phyloP scores from a whole-genome alignment of 1,139 yeast genomes.

The Lodderomyces pseudojiufengensis region DNA sequence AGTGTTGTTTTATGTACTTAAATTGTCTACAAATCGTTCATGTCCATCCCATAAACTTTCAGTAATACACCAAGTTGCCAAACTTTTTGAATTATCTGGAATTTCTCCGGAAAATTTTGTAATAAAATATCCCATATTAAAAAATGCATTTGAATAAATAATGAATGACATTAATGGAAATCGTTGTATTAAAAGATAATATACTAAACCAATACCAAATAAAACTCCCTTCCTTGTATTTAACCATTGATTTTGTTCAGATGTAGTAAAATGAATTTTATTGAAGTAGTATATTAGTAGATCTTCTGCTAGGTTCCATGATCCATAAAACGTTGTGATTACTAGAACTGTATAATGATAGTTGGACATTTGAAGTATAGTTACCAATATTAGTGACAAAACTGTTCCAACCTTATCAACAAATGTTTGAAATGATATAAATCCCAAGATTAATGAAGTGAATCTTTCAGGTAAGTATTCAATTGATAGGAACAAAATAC shows the following conservation, averaged over 20 bases:
- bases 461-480: slow-evolving; percentile 28
- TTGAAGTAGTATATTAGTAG: slow-evolving; percentile 52
- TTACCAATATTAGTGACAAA: slow-evolving; percentile 37
- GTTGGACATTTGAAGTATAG: slow-evolving; percentile 27
- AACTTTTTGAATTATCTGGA: slow-evolving; percentile 28
- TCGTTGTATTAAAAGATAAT: slow-evolving; percentile 36
- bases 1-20: background rate
- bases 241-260: slow-evolving; percentile 51
- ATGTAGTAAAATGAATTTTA: slow-evolving; percentile 41
- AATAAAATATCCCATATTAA: slow-evolving; percentile 51
- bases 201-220: slow-evolving; percentile 56
- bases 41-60: slow-evolving; percentile 30
- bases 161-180: slow-evolving; percentile 47
- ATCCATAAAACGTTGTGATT: slow-evolving; percentile 45
- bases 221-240: slow-evolving; percentile 54
- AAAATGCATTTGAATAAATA: slow-evolving; percentile 54
- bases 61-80: slow-evolving; percentile 30
- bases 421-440: slow-evolving; percentile 42
- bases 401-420: slow-evolving; percentile 46
- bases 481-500: slow-evolving; percentile 16
- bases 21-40: slow-evolving; percentile 3
- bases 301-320: slow-evolving; percentile 42
- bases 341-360: slow-evolving; percentile 28
- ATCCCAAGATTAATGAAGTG: slow-evolving; percentile 41
- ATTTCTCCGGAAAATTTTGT: slow-evolving; percentile 54